Evolutionary conservation across 768 basidiomycete genomes (phyloP).

Genomic region (Russula dissimulans): DNA sequence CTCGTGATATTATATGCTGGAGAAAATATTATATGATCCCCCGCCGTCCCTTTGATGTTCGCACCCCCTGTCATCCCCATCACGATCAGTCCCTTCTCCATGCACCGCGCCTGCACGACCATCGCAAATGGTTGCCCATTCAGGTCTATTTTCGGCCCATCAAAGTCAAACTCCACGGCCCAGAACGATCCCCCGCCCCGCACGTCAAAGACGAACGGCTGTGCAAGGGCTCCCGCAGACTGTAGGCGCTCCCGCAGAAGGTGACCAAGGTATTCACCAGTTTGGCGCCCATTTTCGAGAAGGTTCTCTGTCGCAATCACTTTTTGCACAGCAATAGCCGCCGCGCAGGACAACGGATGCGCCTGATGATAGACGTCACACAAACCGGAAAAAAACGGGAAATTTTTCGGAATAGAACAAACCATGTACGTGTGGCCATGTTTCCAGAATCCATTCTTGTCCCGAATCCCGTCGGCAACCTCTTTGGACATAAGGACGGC

Average conservation of each 20-base stretch:
- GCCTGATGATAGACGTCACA: conserved; percentile 32
- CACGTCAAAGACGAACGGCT: conserved; percentile 67
- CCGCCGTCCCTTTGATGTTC: conserved; percentile 58
- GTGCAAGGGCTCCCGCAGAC: conserved; percentile 45
- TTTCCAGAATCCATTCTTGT: conserved; percentile 64
- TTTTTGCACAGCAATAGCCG: conserved; percentile 71
- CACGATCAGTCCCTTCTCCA: conserved; percentile 57
- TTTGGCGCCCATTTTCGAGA: conserved; percentile 50
- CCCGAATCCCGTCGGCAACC: conserved; percentile 60
- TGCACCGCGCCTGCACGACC: conserved; percentile 57
- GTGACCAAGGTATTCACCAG: conserved; percentile 48
- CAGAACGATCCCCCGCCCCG: conserved; percentile 81
- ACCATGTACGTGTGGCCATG: conserved; percentile 86
- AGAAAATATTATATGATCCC: conserved; percentile 64
- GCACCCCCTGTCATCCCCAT: conserved; percentile 71
- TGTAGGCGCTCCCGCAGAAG: conserved; percentile 48
- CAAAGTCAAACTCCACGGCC: conserved; percentile 76
- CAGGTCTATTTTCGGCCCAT: conserved; percentile 37
- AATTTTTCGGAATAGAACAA: conserved; percentile 5
- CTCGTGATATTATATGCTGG: conserved; percentile 74
- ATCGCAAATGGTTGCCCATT: conserved; percentile 51
- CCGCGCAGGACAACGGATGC: conserved; percentile 69
- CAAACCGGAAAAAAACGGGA: background rate
- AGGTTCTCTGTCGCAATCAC: conserved; percentile 63
- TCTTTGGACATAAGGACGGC: conserved; percentile 69